Conservation (phyloP, 768 basidiomycete species). For the Panus rudis region DNA sequence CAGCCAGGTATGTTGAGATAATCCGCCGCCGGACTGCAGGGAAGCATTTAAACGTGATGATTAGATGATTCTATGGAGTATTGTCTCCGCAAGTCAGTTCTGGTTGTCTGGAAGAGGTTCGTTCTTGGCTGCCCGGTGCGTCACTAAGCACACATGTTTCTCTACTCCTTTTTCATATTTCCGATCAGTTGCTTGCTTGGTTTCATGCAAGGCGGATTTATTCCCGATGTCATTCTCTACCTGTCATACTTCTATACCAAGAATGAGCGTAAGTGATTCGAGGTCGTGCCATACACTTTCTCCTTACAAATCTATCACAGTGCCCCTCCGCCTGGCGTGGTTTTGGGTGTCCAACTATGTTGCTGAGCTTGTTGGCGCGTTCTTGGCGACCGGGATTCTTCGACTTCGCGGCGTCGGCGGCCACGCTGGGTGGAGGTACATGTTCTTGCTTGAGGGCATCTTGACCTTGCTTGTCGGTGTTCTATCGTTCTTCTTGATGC, state of each 20-base stretch:
- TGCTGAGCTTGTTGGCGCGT: constrained; percentile 50
- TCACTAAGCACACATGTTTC: background rate
- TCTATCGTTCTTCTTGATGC: constrained; percentile 49
- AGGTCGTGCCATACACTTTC: background rate
- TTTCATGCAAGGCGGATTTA: constrained; percentile 60
- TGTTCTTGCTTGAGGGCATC: constrained; percentile 50
- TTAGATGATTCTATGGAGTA: constrained; percentile 51
- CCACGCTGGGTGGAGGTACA: constrained; percentile 49
- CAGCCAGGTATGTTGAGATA: constrained; percentile 40
- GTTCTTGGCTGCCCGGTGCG: constrained; percentile 48
- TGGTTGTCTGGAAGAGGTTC: constrained; percentile 46
- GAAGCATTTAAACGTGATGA: background rate
- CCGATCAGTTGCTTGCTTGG: constrained; percentile 40
- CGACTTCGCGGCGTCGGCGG: constrained; percentile 45
- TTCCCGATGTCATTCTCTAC: constrained; percentile 59
- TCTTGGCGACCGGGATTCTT: constrained; percentile 60
- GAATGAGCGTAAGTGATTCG: constrained; percentile 35
- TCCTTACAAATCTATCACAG: constrained; percentile 20
- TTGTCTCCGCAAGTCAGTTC: constrained; percentile 48
- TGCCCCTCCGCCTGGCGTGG: constrained; percentile 59
- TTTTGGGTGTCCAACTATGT: constrained; percentile 63
- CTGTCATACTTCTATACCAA: constrained; percentile 62
- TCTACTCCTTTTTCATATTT: background rate
- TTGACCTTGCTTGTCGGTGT: constrained; percentile 44
- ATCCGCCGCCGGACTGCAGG: too few species aligned